Conservation (phyloP, 2,329 filamentous ascomycete species). For the Malbranchea zuffiana region DNA sequence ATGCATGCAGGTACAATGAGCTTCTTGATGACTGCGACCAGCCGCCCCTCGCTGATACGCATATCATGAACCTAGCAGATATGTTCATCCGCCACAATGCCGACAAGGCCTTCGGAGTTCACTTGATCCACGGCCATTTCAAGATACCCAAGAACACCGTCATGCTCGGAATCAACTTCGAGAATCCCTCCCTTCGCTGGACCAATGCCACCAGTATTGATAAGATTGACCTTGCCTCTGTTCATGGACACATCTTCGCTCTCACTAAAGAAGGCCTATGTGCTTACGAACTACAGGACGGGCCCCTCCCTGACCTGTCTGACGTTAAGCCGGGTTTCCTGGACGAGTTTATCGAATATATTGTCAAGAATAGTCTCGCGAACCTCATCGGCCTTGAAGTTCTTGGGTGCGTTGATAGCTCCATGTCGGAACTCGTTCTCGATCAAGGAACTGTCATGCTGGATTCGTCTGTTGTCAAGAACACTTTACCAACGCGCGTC, state of each 20-base stretch:
- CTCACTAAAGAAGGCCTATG: slow-evolving; percentile 11
- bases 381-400: slow-evolving; percentile 16
- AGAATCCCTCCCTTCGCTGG: slow-evolving; percentile 16
- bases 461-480: too few species aligned
- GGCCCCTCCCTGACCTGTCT: slow-evolving; percentile 13
- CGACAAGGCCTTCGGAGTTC: slow-evolving; percentile 14
- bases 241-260: slow-evolving; percentile 17
- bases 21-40: neutral
- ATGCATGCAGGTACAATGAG: neutral
- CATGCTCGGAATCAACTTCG: slow-evolving; percentile 18
- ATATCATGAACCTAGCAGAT: neutral
- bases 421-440: too few species aligned
- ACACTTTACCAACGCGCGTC: too few species aligned
- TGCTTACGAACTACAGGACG: slow-evolving; percentile 5
- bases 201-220: slow-evolving; percentile 15
- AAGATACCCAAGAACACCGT: slow-evolving; percentile 17
- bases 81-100: slow-evolving; percentile 9
- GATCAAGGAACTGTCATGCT: too few species aligned
- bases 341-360: slow-evolving; percentile 5
- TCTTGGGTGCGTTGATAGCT: too few species aligned
- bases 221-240: slow-evolving; percentile 12
- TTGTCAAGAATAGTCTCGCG: slow-evolving; percentile 14
- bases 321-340: slow-evolving; percentile 14
- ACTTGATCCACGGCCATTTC: slow-evolving; percentile 19
- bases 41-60: neutral